A percentile compares a stretch with the other conserved stretches of the same genome.
Evolutionary conservation across 2,329 filamentous ascomycete genomes (phyloP).

Genomic region (Trichoderma asperellum): DNA sequence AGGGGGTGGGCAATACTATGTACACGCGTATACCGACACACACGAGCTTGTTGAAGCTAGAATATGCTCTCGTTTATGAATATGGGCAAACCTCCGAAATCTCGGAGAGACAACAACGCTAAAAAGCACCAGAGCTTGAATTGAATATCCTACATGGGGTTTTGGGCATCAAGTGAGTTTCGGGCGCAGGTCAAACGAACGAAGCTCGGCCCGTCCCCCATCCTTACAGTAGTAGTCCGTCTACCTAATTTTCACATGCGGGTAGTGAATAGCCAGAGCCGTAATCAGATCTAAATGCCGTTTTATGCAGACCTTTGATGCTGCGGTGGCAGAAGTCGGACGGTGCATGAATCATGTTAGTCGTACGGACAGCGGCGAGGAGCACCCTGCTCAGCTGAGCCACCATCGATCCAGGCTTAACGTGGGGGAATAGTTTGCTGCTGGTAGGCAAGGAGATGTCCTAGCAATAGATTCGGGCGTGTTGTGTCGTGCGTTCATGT

Average conservation of each 20-base stretch:
- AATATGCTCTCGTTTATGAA: slow-evolving; percentile 6
- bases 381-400: slow-evolving; percentile 15
- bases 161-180: slow-evolving; percentile 7
- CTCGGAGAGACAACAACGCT: slow-evolving; percentile 15
- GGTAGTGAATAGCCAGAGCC: not conserved
- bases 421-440: slow-evolving; percentile 7
- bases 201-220: not conserved
- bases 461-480: slow-evolving; percentile 1
- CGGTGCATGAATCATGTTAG: not conserved
- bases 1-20: not conserved
- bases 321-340: not conserved
- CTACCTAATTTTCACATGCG: not conserved
- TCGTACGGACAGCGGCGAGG: not conserved
- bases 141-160: not conserved
- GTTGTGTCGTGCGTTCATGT: slow-evolving; percentile 8
- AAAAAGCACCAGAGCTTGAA: slow-evolving; percentile 1
- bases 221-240: not conserved
- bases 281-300: slow-evolving; percentile 4
- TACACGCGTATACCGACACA: not conserved
- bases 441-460: not conserved
- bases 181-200: not conserved
- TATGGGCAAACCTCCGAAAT: not conserved
- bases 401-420: not conserved
- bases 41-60: slow-evolving; percentile 1
- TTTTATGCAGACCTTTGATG: not conserved